Base-by-base conservation (phyloP, 1,139 yeast genomes). In the Candida labiduridarum region DNA sequence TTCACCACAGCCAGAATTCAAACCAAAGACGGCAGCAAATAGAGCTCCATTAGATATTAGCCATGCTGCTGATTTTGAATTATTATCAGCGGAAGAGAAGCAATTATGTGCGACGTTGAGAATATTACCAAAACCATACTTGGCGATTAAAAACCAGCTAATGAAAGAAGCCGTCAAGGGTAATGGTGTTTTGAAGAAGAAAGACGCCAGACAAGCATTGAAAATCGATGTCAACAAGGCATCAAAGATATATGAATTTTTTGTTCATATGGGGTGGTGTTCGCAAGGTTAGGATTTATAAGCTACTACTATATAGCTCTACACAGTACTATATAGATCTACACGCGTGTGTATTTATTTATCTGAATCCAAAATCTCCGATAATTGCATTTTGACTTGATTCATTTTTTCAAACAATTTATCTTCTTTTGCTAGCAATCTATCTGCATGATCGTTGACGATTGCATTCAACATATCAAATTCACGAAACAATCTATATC, bases 91-190 rank as follows among this genome's bases (percentile, higher is more conserved):
- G 25, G 97, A 89, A 55, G 99, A 94, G 65, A 94, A 87, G 64
- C 84, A 83, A 52, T 70, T 95, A 43, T 95, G 99, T 70, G 79
- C 92, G 4, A 89, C 85, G 46, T 75, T 94, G 55, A 83, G 96
- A 56, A 86, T 95, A 11, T 71, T 88, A 53, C 99, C 99, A 11
- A 94, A 94, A 65, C 96, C 98, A 1, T 94, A 92, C 63, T 73
- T 95, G 56, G 96, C 96, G 2, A 89, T 94, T 56, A 94, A 94
- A 64, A 96, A 90, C 64, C 85, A 91, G n/a, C 70, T 94, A 51
- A 90, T 94, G 76, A 82, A 95, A 59, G 97, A 92, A 64, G 83
- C 96, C 29, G 74, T 92, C 38, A 84, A 89, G 57, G 86, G 89
- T 43, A 96, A 96, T 44, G 98, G 98, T 8, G 70, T 80, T 5